A percentile compares a stretch with the other conserved stretches of the same genome.
phyloP scores from a whole-genome alignment of 306 rosid genomes.

The Rosa lucieae region DNA sequence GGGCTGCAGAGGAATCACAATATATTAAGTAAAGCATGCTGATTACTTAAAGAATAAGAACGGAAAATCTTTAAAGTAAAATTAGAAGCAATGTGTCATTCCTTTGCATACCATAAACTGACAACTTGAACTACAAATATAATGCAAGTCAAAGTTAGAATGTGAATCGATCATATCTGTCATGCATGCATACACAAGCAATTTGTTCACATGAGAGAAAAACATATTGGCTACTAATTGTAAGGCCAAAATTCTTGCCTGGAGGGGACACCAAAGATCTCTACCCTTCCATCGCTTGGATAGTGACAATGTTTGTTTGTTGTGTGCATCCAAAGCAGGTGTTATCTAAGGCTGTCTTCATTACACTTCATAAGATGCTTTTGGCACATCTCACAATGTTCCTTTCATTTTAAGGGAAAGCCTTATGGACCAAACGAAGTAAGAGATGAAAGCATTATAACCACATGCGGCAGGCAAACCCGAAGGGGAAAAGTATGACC shows the following conservation, averaged over 20 bases:
- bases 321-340: not conserved
- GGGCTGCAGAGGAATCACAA: slow-evolving; percentile 31
- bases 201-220: not conserved
- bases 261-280: not conserved
- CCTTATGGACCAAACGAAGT: not conserved
- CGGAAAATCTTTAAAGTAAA: not conserved
- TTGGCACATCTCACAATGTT: not conserved
- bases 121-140: not conserved
- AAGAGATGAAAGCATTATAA: not conserved
- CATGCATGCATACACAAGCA: not conserved
- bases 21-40: slow-evolving; percentile 10
- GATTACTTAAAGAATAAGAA: not conserved
- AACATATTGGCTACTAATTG: not conserved
- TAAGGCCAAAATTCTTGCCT: not conserved
- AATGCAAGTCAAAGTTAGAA: not conserved
- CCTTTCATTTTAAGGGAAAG: not conserved
- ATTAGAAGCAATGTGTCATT: not conserved
- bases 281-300: not conserved
- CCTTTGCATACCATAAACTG: not conserved
- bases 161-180: not conserved
- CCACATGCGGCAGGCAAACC: not conserved
- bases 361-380: not conserved
- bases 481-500: not conserved
- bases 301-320: not conserved
- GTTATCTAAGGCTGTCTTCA: not conserved